phyloP scores from a whole-genome alignment of 345 rosid genomes.

The Cardamine occulta region DNA sequence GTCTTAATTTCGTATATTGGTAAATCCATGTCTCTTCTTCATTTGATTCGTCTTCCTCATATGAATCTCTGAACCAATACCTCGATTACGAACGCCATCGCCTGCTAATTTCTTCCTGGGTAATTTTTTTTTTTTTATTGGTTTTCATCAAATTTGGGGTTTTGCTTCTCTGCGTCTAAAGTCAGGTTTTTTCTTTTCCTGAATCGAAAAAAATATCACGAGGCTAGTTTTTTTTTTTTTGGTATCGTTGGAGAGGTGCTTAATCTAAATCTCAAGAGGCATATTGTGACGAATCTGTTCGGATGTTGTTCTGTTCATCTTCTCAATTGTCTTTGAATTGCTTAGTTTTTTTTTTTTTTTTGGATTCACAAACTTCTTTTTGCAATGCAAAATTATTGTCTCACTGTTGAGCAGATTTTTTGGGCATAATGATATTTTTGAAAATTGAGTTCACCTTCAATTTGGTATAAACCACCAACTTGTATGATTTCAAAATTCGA shows the following conservation, averaged over 20 bases:
- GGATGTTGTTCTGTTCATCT: background rate
- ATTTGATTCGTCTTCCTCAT: constrained; percentile 5
- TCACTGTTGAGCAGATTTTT: background rate
- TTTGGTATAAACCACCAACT: background rate
- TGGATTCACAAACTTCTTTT: background rate
- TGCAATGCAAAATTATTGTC: background rate
- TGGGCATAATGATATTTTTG: background rate
- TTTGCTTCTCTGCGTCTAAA: background rate
- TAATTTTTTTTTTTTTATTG: background rate
- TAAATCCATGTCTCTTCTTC: constrained; percentile 19
- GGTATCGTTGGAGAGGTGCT: background rate
- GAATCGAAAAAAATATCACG: background rate
- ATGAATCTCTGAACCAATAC: constrained; percentile 20
- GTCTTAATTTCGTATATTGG: constrained; percentile 28
- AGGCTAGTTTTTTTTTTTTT: background rate
- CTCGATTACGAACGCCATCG: constrained; percentile 13
- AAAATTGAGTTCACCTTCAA: constrained; percentile 2
- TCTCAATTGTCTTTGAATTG: background rate
- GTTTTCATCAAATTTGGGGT: constrained; percentile 27
- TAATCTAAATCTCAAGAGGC: constrained; percentile 1
- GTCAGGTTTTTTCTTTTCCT: background rate
- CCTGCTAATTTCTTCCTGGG: background rate
- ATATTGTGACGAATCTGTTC: constrained; percentile 1
- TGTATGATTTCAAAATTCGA: constrained; percentile 15
- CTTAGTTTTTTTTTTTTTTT: background rate